Conservation (phyloP, 768 basidiomycete genomes). For the Boletus rubescentipes region DNA sequence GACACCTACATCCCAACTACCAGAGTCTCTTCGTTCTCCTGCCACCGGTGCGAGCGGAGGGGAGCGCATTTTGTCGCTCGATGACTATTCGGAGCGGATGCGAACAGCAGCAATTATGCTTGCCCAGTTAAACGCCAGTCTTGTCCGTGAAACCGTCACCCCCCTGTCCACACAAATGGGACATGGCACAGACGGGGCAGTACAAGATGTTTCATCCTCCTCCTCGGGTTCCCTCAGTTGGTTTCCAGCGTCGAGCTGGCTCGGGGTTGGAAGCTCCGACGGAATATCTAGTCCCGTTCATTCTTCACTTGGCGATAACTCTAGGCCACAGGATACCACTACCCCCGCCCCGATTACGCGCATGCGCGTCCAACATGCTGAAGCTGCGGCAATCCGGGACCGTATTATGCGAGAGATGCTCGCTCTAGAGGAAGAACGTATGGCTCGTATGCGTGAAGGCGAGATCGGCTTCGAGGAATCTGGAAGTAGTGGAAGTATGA, state of each 20-base stretch:
- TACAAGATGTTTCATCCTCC: constrained; percentile 13
- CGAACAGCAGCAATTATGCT: constrained; percentile 98
- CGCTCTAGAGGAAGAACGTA: constrained; percentile 92
- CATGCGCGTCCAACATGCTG: constrained; percentile 73
- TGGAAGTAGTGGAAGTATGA: constrained; percentile 45
- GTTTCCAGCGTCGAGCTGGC: constrained; percentile 58
- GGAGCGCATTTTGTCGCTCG: constrained; percentile 65
- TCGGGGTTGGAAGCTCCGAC: constrained; percentile 28
- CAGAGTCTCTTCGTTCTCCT: constrained; percentile 7
- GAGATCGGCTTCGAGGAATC: constrained; percentile 57
- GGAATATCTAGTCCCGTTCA: constrained; percentile 29
- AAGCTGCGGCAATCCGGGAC: constrained; percentile 88
- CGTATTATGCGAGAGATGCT: constrained; percentile 99
- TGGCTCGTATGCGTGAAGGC: constrained; percentile 86
- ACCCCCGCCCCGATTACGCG: constrained; percentile 42
- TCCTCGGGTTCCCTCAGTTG: constrained; percentile 42
- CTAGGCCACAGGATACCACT: constrained; percentile 26
- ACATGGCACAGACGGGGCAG: constrained; percentile 1
- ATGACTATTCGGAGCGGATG: constrained; percentile 99
- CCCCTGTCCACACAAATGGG: constrained; percentile 15
- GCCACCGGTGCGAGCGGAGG: background rate
- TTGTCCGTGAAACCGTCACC: constrained; percentile 54
- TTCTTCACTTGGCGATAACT: constrained; percentile 29
- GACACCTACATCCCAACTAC: background rate
- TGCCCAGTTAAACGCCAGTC: constrained; percentile 87